Base-by-base conservation (phyloP, 129 eudicot species). In the Lactuca saligna region DNA sequence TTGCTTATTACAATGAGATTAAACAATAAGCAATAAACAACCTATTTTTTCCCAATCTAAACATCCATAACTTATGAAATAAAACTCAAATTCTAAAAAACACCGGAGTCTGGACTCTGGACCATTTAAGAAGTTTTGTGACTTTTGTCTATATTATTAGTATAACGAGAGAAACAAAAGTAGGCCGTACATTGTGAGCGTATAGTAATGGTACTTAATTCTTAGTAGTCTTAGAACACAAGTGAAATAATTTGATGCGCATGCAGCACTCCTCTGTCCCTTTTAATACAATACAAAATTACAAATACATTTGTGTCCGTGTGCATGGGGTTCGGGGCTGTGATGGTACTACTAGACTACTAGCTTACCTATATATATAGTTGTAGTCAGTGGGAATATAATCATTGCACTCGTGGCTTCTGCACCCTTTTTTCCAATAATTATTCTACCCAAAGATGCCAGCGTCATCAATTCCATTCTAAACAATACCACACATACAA, bases 391-490 rank as follows among this genome's bases (percentile, higher is more conserved):
- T 75, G 80, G 80, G 75, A 76, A 76, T 69, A 62, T 76, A 69
- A 76, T 69, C 75, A 76, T 76, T 53, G 53, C 71, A 62, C 81
- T 69, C 81, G 81, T 76, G 81, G 75, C 81, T 76, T 76, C 60
- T 41, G 57, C 33, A 32, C 51, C 44, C 49, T 61, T 76, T 68
- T 68, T 10, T 49, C 11, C 11, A 68, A 68, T 5, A 68, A 51
- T 76, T 25, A 15, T 68, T 61, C 68, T 49, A 68, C 25, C 69
- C 15, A 58, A 60, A 67, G 65, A 75, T 66, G 74, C 62, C 75
- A 75, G n/a, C 50, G 67, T 50, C 69, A 59, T 50, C 69, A 59
- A 57, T 58, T 48, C 75, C 57, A 44, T 20, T 60, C 16, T 33
- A 44, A 59, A 59, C 34, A 15, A 58, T 57, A 11, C n/a, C 8